These are phyloP conservation scores for Phlebiopsis gigantea DNA, from an alignment of 768 basidiomycete species.

Conservation along the genomic window DNA sequence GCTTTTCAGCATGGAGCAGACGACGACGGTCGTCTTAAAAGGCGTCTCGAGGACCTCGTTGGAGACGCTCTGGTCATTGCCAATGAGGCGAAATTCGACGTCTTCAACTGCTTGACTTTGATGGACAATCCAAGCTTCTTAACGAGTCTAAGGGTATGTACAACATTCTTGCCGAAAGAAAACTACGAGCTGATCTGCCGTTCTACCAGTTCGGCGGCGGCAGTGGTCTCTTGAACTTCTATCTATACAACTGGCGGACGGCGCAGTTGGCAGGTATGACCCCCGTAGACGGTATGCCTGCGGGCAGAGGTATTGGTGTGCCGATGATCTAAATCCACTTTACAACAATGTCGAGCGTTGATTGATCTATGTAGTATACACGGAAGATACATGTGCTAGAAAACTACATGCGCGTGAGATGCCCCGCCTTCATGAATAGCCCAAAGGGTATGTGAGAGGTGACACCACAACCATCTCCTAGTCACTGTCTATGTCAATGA, in stretches of 20 bases:
- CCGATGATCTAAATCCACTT: slow-evolving; percentile 78
- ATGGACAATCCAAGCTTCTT: slow-evolving; percentile 91
- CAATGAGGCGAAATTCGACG: slow-evolving; percentile 84
- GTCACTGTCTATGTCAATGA: slow-evolving; percentile 82
- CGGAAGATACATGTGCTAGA: not conserved
- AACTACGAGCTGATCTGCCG: slow-evolving; percentile 1
- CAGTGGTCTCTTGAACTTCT: slow-evolving; percentile 88
- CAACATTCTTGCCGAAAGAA: not conserved
- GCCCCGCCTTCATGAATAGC: not conserved
- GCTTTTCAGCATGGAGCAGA: slow-evolving; percentile 62
- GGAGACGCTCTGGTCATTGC: slow-evolving; percentile 80
- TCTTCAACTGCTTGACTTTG: slow-evolving; percentile 90
- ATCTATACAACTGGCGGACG: slow-evolving; percentile 94
- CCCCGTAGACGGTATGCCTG: slow-evolving; percentile 40
- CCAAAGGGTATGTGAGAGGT: not conserved
- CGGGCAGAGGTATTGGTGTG: slow-evolving; percentile 83
- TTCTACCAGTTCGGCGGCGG: slow-evolving; percentile 78
- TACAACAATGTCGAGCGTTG: not conserved
- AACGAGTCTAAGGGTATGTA: slow-evolving; percentile 71
- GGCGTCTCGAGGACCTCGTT: slow-evolving; percentile 65
- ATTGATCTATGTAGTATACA: slow-evolving; percentile 1
- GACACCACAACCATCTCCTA: slow-evolving; percentile 20
- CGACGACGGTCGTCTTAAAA: slow-evolving; percentile 56
- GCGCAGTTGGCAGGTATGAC: slow-evolving; percentile 68
- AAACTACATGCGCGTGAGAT: not conserved